These are phyloP conservation scores for Backusella sp. DNA, from an alignment of 192 early-diverging fungal species.

Conservation along the genomic window DNA sequence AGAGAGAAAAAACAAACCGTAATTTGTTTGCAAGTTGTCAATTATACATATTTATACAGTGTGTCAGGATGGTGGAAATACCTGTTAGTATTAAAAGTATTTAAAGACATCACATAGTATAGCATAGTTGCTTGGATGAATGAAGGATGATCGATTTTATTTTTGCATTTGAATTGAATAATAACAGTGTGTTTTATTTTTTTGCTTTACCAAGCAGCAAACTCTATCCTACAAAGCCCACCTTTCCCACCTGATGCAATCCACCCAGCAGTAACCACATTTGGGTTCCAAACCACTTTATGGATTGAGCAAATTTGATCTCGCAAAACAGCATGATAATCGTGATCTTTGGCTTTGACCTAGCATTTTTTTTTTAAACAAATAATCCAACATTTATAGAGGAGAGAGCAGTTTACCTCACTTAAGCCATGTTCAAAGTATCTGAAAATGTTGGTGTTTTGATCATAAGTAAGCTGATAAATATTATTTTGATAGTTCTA, in stretches of 20 bases:
- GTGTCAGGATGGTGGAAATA: too few species aligned
- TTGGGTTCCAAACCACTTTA: constrained; percentile 33
- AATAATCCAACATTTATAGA: too few species aligned
- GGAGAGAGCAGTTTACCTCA: background rate
- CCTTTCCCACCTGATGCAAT: constrained; percentile 32
- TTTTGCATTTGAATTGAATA: background rate
- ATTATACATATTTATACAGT: too few species aligned
- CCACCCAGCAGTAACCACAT: constrained; percentile 20
- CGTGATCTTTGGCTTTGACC: background rate
- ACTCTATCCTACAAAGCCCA: constrained; percentile 35
- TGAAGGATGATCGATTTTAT: too few species aligned
- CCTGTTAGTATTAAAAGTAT: too few species aligned
- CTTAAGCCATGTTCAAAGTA: background rate
- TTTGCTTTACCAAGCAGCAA: background rate
- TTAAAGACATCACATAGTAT: too few species aligned
- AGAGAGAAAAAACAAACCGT: too few species aligned
- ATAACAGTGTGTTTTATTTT: background rate
- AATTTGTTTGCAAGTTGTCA: too few species aligned
- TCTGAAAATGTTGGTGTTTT: background rate
- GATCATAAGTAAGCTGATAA: constrained; percentile 4
- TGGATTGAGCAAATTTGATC: constrained; percentile 11
- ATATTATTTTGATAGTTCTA: background rate
- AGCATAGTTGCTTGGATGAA: too few species aligned
- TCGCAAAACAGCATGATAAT: background rate
- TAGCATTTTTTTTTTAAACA: background rate